A percentile compares a stretch with the other conserved stretches of the same genome.
phyloP scores from a whole-genome alignment of 805 yeast species.

The Grigorovia yakushimaensis region DNA sequence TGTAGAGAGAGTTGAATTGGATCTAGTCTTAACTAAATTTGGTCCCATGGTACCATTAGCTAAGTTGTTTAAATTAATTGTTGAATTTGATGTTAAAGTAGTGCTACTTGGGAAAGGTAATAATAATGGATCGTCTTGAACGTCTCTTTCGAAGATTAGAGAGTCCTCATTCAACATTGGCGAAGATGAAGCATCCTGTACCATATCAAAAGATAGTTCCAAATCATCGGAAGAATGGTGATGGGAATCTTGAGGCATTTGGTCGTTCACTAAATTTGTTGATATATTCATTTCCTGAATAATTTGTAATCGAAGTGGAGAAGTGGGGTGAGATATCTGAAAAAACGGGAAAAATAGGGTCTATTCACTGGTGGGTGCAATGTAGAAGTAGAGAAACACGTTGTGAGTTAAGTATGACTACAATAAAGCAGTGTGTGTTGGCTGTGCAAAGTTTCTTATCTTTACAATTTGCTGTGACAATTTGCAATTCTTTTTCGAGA shows the following conservation, averaged over 20 bases:
- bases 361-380: too few relatives aligned
- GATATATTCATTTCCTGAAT: too few relatives aligned
- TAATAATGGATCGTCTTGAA: slow-evolving; percentile 35
- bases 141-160: slow-evolving; percentile 56
- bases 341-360: too few relatives aligned
- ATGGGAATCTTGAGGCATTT: too few relatives aligned
- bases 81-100: neutral
- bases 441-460: too few relatives aligned
- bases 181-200: slow-evolving; percentile 1
- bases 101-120: slow-evolving; percentile 5
- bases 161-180: slow-evolving; percentile 29
- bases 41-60: neutral
- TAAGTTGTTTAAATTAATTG: neutral
- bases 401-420: too few relatives aligned
- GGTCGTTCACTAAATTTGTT: neutral
- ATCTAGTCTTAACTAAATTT: slow-evolving; percentile 1
- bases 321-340: too few relatives aligned
- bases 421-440: too few relatives aligned
- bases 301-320: too few relatives aligned
- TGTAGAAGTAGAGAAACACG: too few relatives aligned
- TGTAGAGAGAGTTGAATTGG: slow-evolving; percentile 2
- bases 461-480: too few relatives aligned
- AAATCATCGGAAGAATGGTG: neutral
- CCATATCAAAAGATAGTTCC: neutral
- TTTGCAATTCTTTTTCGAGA: too few relatives aligned